These are phyloP conservation scores for Globisporangium rhizosaccharum DNA, from an alignment of 352 stramenopile species.

Conservation along the genomic window DNA sequence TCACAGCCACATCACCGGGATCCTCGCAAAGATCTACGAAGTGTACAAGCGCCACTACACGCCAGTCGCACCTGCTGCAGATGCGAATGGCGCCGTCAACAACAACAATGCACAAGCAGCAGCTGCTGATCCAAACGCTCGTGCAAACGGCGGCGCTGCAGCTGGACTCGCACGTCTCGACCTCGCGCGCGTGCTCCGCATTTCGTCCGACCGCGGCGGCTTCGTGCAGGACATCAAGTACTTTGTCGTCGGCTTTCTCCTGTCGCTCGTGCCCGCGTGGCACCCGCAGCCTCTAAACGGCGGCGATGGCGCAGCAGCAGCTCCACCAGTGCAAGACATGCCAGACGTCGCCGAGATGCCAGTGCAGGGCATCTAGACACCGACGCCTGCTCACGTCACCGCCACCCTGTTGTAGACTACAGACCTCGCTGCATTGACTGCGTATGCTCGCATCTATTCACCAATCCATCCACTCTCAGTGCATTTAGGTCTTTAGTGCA, in stretches of 20 bases:
- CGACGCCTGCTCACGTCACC: neutral
- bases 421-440: neutral
- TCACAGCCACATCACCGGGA: slow-evolving; percentile 68
- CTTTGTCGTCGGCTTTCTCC: slow-evolving; percentile 66
- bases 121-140: slow-evolving; percentile 10
- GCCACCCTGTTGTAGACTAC: neutral
- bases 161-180: slow-evolving; percentile 17
- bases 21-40: slow-evolving; percentile 78
- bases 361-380: slow-evolving; percentile 66
- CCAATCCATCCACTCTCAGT: neutral
- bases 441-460: neutral
- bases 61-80: neutral
- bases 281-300: slow-evolving; percentile 55
- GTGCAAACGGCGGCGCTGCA: slow-evolving; percentile 19
- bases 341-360: slow-evolving; percentile 49
- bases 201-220: slow-evolving; percentile 67
- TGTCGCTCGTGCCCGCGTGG: slow-evolving; percentile 79
- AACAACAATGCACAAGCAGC: slow-evolving; percentile 11
- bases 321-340: slow-evolving; percentile 31
- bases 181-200: slow-evolving; percentile 52
- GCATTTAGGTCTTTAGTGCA: neutral
- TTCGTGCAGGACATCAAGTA: slow-evolving; percentile 73
- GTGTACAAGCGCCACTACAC: slow-evolving; percentile 47
- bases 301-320: slow-evolving; percentile 15
- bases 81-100: slow-evolving; percentile 8